phyloP scores from a whole-genome alignment of 2,329 filamentous ascomycete species.

The Cercospora berteroae region DNA sequence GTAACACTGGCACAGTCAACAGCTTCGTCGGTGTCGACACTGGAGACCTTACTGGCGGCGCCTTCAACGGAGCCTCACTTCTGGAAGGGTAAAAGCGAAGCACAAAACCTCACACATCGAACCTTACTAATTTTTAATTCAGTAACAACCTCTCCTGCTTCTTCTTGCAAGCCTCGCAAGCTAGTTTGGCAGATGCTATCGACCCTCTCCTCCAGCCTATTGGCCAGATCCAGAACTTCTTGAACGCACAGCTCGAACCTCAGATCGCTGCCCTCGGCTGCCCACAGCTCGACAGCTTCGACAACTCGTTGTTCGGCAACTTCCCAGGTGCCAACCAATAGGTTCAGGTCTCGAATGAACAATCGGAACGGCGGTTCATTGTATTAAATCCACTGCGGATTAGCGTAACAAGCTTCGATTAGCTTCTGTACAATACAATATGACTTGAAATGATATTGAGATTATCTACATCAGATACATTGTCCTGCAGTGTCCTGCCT shows the following conservation, averaged over 20 bases:
- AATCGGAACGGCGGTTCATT: background rate
- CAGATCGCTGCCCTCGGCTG: constrained; percentile 15
- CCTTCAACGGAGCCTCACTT: constrained; percentile 19
- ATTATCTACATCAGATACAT: background rate
- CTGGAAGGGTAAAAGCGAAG: constrained; percentile 18
- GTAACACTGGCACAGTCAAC: constrained; percentile 38
- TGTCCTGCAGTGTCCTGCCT: too few species aligned
- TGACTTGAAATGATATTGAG: background rate
- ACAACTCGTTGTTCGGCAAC: constrained; percentile 20
- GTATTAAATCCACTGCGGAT: background rate
- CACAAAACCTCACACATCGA: background rate
- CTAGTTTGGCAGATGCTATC: constrained; percentile 31
- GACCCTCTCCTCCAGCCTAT: constrained; percentile 12
- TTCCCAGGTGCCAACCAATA: constrained; percentile 16
- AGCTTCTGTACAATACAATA: background rate
- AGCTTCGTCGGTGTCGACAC: constrained; percentile 38
- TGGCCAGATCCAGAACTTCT: constrained; percentile 9
- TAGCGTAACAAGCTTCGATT: background rate
- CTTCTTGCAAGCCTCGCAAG: constrained; percentile 30
- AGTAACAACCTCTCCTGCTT: constrained; percentile 41
- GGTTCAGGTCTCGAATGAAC: too few species aligned
- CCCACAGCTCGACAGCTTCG: constrained; percentile 19
- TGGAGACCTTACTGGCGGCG: constrained; percentile 39
- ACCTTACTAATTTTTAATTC: background rate
- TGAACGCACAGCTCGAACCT: constrained; percentile 20